Evolutionary conservation across 140 eudicot genomes (phyloP).

Genomic region (Ambrosia hybrid): DNA sequence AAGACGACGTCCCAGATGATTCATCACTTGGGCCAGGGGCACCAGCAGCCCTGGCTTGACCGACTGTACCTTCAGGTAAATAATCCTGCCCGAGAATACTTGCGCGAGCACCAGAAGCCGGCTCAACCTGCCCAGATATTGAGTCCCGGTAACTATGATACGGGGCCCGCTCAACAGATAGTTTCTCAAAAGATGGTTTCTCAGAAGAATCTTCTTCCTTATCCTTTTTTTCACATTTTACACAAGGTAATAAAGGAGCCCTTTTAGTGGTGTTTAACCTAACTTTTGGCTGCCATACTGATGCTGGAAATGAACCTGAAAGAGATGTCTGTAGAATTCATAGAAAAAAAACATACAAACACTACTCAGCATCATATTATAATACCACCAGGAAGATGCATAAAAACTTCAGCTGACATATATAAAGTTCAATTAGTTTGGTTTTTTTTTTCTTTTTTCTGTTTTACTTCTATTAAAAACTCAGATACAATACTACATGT

Average conservation of each 20-base stretch:
- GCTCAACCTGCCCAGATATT: constrained; percentile 83
- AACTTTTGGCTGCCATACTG: constrained; percentile 42
- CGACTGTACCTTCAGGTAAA: constrained; percentile 95
- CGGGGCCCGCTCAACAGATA: constrained; percentile 78
- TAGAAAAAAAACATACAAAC: constrained; percentile 15
- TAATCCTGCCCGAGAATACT: constrained; percentile 82
- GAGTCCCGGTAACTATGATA: constrained; percentile 91
- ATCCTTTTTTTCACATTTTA: constrained; percentile 65
- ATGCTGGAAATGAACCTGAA: constrained; percentile 48
- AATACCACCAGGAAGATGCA: neutral
- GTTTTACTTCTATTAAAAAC: too few relatives aligned
- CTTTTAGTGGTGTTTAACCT: constrained; percentile 36
- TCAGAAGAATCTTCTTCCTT: constrained; percentile 42
- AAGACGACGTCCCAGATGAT: constrained; percentile 66
- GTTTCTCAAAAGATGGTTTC: constrained; percentile 52
- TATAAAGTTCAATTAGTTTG: neutral
- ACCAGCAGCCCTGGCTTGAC: constrained; percentile 87
- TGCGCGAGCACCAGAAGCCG: constrained; percentile 99
- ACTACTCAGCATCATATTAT: constrained; percentile 14
- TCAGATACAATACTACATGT: too few relatives aligned
- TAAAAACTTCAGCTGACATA: too few relatives aligned
- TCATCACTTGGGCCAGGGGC: constrained; percentile 78
- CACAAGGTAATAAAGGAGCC: constrained; percentile 42
- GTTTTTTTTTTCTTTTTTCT: neutral
- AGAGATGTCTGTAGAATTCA: constrained; percentile 40